phyloP scores from a whole-genome alignment of 768 basidiomycete genomes.

The Mrakia blollopis region DNA sequence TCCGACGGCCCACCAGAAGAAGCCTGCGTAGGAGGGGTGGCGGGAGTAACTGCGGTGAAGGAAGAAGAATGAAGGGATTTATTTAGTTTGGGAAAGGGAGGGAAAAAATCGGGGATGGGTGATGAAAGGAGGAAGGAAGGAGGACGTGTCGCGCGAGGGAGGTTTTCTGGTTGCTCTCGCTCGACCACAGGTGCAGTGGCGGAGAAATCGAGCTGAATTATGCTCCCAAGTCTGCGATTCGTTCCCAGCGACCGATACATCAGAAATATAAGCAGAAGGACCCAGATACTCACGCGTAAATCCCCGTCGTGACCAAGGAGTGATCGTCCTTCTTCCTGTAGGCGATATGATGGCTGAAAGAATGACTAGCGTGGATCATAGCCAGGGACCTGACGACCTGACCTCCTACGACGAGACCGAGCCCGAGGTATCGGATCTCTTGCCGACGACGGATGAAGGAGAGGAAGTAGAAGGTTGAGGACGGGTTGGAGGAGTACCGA shows the following conservation, averaged over 20 bases:
- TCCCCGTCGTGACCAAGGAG: conserved; percentile 74
- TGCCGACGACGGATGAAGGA: conserved; percentile 9
- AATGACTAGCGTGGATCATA: conserved; percentile 93
- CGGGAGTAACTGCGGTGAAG: conserved; percentile 61
- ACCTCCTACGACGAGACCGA: conserved; percentile 60
- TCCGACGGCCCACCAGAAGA: conserved; percentile 96
- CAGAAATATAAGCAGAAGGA: background rate
- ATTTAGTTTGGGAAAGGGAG: background rate
- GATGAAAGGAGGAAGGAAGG: background rate
- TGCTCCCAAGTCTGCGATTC: too few relatives aligned
- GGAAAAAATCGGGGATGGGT: background rate
- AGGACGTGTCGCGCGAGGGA: background rate
- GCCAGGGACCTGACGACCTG: conserved; percentile 78
- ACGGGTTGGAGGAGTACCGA: conserved; percentile 45
- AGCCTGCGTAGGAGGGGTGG: conserved; percentile 94
- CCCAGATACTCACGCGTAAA: conserved; percentile 67
- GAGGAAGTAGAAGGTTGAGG: conserved; percentile 47
- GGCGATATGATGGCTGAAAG: conserved; percentile 87
- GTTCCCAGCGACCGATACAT: too few relatives aligned
- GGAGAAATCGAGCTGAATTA: too few relatives aligned
- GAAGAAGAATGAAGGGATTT: background rate
- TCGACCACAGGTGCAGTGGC: too few relatives aligned
- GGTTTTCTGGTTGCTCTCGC: too few relatives aligned
- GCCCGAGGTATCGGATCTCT: conserved; percentile 46
- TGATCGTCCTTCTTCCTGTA: conserved; percentile 68